Evolutionary conservation across 1,284 basidiomycete genomes (phyloP), one percentile per base, ranked within the genome.

Genomic region (Cerrena zonata): DNA sequence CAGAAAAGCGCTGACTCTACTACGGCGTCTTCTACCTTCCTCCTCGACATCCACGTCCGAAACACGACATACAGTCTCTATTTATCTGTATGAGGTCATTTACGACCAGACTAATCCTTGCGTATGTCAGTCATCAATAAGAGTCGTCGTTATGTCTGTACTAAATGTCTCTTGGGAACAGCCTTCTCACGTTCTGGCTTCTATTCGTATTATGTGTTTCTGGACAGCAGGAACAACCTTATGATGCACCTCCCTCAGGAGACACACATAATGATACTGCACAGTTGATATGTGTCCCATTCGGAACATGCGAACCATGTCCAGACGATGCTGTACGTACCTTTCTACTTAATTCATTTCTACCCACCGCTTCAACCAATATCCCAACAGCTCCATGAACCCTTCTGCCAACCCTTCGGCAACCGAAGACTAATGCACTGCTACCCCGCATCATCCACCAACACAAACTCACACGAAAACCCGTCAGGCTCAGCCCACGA

Each of bases 321-420:
- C 91, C 91, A 19, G 67, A 75, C 15, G 83, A 88, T 55, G 78
- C 83, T 47, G 91, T 93, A 64, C 56, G 85, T 77, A 27, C 38
- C 44, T n/a, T n/a, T 48, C 26, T 39, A 39, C 23, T 44, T 37
- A 34, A 50, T 21, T n/a, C n/a, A n/a, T n/a, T n/a, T 19, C 21
- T 25, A 18, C 12, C 27, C 13, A 45, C 19, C 48, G 24, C 50
- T 7, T 25, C 49, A 5, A 18, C 27, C 27, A 38, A 43, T 10
- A 18, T 25, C 5, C 22, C n/a, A n/a, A 11, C 58, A 94, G 91
- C 74, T 89, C 22, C 71, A 83, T 58, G 80, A 93, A 71, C 91
- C 91, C 1, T 94, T 89, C 68, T 95, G 91, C 68, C 81, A 89
- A 62, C 91, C 92, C 4, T 94, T 92, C 62, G 91, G 92, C 40